Evolutionary conservation across 352 stramenopile species (phyloP).

Genomic region (Phytophthora sojae): DNA sequence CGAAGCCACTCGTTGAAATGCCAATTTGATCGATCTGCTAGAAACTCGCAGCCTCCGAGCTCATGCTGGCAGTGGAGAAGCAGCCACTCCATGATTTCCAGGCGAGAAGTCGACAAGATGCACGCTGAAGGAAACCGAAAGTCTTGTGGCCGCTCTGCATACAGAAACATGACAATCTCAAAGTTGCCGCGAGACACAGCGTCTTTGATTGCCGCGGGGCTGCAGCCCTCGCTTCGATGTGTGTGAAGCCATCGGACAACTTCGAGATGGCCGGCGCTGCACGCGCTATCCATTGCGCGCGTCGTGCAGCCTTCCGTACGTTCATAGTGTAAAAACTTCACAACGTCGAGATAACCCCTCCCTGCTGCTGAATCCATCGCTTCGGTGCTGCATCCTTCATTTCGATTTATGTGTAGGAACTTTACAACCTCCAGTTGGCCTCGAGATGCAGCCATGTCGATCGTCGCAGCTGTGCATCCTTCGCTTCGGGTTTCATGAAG

Average conservation of each 20-base stretch:
- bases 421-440: conserved; percentile 4
- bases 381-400: conserved; percentile 14
- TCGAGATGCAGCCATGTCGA: conserved; percentile 9
- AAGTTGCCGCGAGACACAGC: conserved; percentile 22
- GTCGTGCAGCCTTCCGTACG: conserved; percentile 20
- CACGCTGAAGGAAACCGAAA: conserved; percentile 16
- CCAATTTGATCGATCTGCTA: conserved; percentile 21
- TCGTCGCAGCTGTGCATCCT: conserved; percentile 1
- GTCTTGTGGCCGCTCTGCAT: neutral
- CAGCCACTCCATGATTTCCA: conserved; percentile 26
- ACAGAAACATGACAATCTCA: conserved; percentile 21
- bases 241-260: conserved; percentile 22
- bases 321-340: conserved; percentile 25
- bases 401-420: conserved; percentile 10
- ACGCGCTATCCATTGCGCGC: conserved; percentile 18
- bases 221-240: conserved; percentile 18
- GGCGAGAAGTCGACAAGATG: conserved; percentile 8
- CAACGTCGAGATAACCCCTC: conserved; percentile 11
- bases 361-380: conserved; percentile 16
- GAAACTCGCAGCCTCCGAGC: conserved; percentile 18
- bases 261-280: conserved; percentile 10
- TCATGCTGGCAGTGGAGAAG: conserved; percentile 12
- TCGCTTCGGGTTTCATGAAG: conserved; percentile 16
- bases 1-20: conserved; percentile 22
- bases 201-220: conserved; percentile 13